These are phyloP conservation scores for Areca catechu DNA, from an alignment of 176 grass and related monocot genomes.

Conservation along the genomic window DNA sequence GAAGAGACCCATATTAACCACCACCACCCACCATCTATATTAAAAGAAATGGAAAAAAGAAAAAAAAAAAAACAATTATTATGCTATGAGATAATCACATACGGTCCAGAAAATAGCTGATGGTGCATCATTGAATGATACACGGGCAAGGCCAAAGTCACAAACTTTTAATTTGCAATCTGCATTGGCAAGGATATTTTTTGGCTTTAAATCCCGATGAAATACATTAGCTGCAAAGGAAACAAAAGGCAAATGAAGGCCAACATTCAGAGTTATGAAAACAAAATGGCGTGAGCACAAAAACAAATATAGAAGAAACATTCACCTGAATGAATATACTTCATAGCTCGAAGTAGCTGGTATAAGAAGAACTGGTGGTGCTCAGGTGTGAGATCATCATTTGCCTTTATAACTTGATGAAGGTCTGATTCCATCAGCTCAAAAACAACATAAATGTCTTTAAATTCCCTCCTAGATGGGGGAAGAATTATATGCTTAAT, in stretches of 20 bases:
- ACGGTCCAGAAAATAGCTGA: constrained; percentile 87
- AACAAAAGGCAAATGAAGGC: background rate
- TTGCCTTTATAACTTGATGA: constrained; percentile 81
- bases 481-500: constrained; percentile 90
- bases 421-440: constrained; percentile 83
- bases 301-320: constrained; percentile 3
- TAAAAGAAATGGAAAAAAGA: no score
- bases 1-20: no score
- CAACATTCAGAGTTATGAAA: no score
- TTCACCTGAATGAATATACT: constrained; percentile 69
- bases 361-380: constrained; percentile 76
- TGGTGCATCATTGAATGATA: constrained; percentile 67
- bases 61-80: background rate
- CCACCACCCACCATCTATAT: no score
- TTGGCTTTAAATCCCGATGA: constrained; percentile 78
- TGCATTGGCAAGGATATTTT: constrained; percentile 68
- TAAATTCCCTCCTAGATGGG: constrained; percentile 57
- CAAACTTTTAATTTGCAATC: constrained; percentile 84
- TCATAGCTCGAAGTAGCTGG: constrained; percentile 67
- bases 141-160: constrained; percentile 72
- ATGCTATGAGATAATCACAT: constrained; percentile 23
- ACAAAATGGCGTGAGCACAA: no score
- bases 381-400: constrained; percentile 57
- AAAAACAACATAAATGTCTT: constrained; percentile 65
- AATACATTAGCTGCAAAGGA: constrained; percentile 51